Conservation (phyloP, 208 protist species). For the Crithidia thermophila region DNA sequence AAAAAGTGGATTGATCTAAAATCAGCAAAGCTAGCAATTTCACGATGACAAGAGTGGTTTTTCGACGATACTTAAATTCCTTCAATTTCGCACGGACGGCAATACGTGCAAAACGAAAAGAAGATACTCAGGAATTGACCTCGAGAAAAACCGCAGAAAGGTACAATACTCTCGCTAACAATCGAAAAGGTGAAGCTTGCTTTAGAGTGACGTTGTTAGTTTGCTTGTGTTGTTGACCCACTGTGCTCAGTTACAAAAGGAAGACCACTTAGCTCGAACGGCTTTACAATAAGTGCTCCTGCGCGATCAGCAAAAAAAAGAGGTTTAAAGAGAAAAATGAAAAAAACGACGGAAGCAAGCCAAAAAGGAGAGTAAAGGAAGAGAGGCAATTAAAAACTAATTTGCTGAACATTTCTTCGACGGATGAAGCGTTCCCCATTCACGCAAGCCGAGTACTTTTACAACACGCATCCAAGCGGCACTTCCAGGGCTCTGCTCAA, state of each 20-base stretch:
- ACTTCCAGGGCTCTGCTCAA: too few relatives aligned
- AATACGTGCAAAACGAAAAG: conserved; percentile 27
- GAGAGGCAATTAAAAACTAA: neutral
- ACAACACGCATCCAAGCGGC: too few relatives aligned
- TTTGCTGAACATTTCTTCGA: too few relatives aligned
- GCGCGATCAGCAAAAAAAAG: too few relatives aligned
- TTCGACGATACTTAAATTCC: too few relatives aligned
- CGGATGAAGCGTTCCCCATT: too few relatives aligned
- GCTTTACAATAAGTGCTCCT: too few relatives aligned
- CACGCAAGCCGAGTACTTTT: too few relatives aligned
- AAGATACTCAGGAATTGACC: conserved; percentile 18
- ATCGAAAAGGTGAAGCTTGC: neutral
- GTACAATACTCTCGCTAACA: conserved; percentile 14
- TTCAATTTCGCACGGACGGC: conserved; percentile 35
- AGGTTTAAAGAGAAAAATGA: neutral
- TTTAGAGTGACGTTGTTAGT: neutral
- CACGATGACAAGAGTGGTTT: neutral
- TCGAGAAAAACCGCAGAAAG: conserved; percentile 19
- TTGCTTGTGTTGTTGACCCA: too few relatives aligned
- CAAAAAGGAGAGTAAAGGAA: neutral
- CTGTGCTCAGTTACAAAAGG: neutral
- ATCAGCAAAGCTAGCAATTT: neutral
- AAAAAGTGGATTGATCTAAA: too few relatives aligned
- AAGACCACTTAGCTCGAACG: too few relatives aligned
- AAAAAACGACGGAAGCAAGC: neutral